A percentile compares a stretch with the other conserved stretches of the same genome.
Conservation (phyloP, 148 eudicot species). For the Spergularia marina region DNA sequence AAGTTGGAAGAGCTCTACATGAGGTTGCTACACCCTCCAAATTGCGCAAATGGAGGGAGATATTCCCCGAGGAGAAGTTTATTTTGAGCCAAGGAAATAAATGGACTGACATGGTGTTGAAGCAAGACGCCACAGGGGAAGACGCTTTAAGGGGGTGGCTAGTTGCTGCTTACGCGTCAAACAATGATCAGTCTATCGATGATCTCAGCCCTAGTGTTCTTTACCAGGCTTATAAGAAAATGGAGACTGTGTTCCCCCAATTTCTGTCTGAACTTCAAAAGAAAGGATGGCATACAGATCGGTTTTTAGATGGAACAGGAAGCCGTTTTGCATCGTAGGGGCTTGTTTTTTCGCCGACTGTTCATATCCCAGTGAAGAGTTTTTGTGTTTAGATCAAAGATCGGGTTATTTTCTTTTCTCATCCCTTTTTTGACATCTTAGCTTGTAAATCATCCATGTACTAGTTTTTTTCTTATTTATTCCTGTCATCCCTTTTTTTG, state of each 20-base stretch:
- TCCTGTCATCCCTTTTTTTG: too few relatives aligned
- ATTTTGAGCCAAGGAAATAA: constrained; percentile 48
- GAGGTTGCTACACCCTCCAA: constrained; percentile 64
- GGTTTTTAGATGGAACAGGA: constrained; percentile 93
- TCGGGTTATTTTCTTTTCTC: too few relatives aligned
- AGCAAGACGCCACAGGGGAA: constrained; percentile 82
- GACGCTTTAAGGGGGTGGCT: constrained; percentile 97
- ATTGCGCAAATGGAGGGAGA: constrained; percentile 58
- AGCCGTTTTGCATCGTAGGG: constrained; percentile 56
- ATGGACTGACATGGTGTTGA: constrained; percentile 77
- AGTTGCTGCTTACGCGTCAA: constrained; percentile 77
- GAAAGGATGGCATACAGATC: constrained; percentile 98
- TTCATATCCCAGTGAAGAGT: background rate
- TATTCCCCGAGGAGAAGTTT: constrained; percentile 82
- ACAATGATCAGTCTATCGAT: constrained; percentile 30
- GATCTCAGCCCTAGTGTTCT: constrained; percentile 29
- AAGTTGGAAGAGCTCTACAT: constrained; percentile 72
- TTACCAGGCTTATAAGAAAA: constrained; percentile 67
- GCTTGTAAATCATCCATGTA: too few relatives aligned
- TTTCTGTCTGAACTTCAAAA: constrained; percentile 60
- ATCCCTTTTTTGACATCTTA: too few relatives aligned
- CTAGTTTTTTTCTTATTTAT: too few relatives aligned
- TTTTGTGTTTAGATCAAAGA: constrained; percentile 4
- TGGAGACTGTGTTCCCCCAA: constrained; percentile 63
- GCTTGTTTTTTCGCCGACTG: background rate